Percentiles rank a stretch among this genome's conserved stretches.
Evolutionary conservation across 2,329 filamentous ascomycete species (phyloP).

Genomic region (Aureobasidium leucospermi): DNA sequence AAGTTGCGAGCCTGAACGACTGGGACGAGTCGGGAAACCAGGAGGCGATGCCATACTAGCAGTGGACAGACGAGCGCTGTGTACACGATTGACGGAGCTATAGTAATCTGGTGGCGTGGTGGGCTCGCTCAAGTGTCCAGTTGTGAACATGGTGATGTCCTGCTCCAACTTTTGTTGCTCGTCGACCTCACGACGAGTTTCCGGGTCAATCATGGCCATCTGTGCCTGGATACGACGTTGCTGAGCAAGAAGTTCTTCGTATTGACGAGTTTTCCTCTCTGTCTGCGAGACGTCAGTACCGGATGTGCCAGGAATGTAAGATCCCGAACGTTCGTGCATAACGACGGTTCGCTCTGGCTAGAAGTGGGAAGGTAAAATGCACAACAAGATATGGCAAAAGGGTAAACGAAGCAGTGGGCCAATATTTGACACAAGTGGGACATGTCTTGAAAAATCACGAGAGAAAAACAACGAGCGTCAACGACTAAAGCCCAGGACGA

Average conservation of each 20-base stretch:
- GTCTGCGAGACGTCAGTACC: constrained; percentile 49
- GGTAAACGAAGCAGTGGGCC: background rate
- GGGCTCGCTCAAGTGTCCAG: constrained; percentile 83
- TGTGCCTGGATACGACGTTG: constrained; percentile 85
- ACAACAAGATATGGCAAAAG: background rate
- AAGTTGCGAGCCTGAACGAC: constrained; percentile 69
- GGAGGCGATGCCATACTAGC: constrained; percentile 80
- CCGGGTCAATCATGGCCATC: constrained; percentile 81
- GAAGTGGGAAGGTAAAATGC: background rate
- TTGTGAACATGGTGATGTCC: constrained; percentile 55
- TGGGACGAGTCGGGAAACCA: constrained; percentile 53
- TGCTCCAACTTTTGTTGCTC: constrained; percentile 81
- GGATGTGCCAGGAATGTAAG: background rate
- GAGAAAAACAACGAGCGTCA: background rate
- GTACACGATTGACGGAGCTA: constrained; percentile 43
- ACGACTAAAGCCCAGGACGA: background rate
- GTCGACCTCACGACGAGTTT: constrained; percentile 73
- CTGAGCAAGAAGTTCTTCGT: constrained; percentile 84
- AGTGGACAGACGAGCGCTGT: constrained; percentile 83
- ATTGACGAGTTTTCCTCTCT: constrained; percentile 88
- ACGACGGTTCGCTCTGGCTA: background rate
- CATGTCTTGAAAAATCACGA: background rate
- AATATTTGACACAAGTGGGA: background rate
- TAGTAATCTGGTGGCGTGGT: constrained; percentile 95
- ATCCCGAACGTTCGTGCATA: background rate